Conservation (phyloP, 2,329 filamentous ascomycete genomes). For the Oidium heveae region DNA sequence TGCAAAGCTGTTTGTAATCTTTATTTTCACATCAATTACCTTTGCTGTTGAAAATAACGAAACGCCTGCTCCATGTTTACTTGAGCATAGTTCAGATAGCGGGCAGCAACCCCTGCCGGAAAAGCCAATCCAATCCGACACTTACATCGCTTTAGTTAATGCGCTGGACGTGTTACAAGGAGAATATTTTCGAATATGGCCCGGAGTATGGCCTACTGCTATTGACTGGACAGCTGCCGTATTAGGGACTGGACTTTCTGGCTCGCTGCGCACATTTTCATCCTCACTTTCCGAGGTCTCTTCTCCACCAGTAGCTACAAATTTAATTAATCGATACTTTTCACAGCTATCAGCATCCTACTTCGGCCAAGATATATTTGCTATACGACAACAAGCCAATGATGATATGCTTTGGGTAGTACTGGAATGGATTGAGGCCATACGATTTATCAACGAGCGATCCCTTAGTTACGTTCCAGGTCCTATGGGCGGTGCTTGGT, state of each 20-base stretch:
- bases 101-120: no score
- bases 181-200: slow-evolving; percentile 49
- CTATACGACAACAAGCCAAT: slow-evolving; percentile 53
- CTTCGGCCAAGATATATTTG: slow-evolving; percentile 61
- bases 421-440: slow-evolving; percentile 64
- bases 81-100: no score
- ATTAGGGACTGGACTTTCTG: slow-evolving; percentile 53
- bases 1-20: no score
- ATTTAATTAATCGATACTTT: slow-evolving; percentile 65
- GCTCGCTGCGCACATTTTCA: slow-evolving; percentile 45
- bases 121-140: slow-evolving; percentile 1
- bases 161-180: slow-evolving; percentile 55
- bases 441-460: slow-evolving; percentile 53
- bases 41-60: no score
- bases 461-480: slow-evolving; percentile 29
- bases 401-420: slow-evolving; percentile 95
- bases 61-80: no score
- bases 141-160: slow-evolving; percentile 17
- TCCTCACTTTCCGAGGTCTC: slow-evolving; percentile 24
- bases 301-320: slow-evolving; percentile 25
- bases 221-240: slow-evolving; percentile 93
- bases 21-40: no score
- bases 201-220: slow-evolving; percentile 58
- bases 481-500: slow-evolving; percentile 25
- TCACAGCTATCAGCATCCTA: slow-evolving; percentile 54